Evolutionary conservation across 148 eudicot genomes (phyloP), one percentile per base, ranked within the genome.

Genomic region (Limonium bicolor): DNA sequence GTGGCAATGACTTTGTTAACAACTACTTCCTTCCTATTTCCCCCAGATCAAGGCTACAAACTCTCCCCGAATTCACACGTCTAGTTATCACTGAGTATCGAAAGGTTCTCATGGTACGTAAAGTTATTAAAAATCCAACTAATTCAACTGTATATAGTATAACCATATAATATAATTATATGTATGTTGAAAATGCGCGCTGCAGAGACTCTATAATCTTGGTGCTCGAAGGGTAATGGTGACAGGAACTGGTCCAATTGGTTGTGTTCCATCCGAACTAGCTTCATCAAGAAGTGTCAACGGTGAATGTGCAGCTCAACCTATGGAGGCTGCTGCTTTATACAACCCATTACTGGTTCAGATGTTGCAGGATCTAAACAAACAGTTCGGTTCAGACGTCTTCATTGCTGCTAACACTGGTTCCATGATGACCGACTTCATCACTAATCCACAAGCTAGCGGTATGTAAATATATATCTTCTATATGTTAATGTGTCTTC

Each of bases 1-100:
- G 95, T 2, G 95, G 96, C 30, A 86, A 86, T 48, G 94, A 86
- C 63, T 86, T 66, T 46, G 76, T 86, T 26, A 86, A 86, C 67
- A 86, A 86, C 54, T 86, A 86, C 55, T 86, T 78, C 51, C 41
- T 70, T 15, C 79, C 84, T n/a, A 20, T 63, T 28, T 68, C 79
- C 2, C 10, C 41, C 1, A 59, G 87, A 46, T 61, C 74, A 18
- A 27, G 69, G 25, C 78, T 71, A 20, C 69, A 24, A 41, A 65
- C 75, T 42, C 58, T 85, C 31, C 61, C 67, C 0, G 68, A 55
- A 15, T 85, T 39, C 20, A 65, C 76, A 44, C 38, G 48, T 19
- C 52, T 31, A 22, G 69, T 86, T 49, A 50, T 78, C 31, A 21
- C 75, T 3, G 94, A 86, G 56, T 82, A 82, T 46, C 30, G 55